Evolutionary conservation across 2,329 filamentous ascomycete species (phyloP), one percentile per base, ranked within the genome.

Genomic region (Pseudogymnoascus sp.): DNA sequence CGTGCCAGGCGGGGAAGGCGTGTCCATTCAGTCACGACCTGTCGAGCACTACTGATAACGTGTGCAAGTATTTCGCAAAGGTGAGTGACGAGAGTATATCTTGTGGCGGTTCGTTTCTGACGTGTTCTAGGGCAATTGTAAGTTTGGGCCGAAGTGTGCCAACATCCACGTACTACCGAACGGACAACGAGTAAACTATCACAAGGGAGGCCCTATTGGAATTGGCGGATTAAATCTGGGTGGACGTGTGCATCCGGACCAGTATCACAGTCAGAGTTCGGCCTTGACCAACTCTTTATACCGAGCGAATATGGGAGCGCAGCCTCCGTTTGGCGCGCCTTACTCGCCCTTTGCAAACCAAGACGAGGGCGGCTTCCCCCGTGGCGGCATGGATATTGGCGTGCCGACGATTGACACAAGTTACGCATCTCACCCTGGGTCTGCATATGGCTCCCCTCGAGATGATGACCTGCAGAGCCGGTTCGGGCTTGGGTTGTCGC

Each of bases 11-110:
- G 62, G 94, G 94, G 68, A 90, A 89, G 73, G 91, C 92, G 66
- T 99, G 94, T 78, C 94, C 94, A 39, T 99, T 97, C 76, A 90
- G 91, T 69, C 94, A 99, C 77, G 93, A 95, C 65, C 86, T 94
- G 65, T 90, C 94, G 72, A 83, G 86, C 30, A 85, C 91, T 39
- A 84, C 89, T 59, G 91, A 97, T 73, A 92, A 89, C 64, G 86
- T 95, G 66, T 99, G 94, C 86, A 99, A 97, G 77, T 99, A 97
- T 78, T 99, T 97, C 74, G 89, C 92, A 71, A 99, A 97, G 87
- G 91, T 96, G 78, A 69, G 78, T 73, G 47, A 6, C 47, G 60
- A 34, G 18, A 38, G 4, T 32, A n/a, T 58, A 6, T 25, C 8
- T 8, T 18, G 16, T 39, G 30, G 14, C 11, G 14, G n/a, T 14